A percentile compares a stretch with the other conserved stretches of the same genome.
Evolutionary conservation across 352 stramenopile genomes (phyloP).

Genomic region (Phytophthora melonis): DNA sequence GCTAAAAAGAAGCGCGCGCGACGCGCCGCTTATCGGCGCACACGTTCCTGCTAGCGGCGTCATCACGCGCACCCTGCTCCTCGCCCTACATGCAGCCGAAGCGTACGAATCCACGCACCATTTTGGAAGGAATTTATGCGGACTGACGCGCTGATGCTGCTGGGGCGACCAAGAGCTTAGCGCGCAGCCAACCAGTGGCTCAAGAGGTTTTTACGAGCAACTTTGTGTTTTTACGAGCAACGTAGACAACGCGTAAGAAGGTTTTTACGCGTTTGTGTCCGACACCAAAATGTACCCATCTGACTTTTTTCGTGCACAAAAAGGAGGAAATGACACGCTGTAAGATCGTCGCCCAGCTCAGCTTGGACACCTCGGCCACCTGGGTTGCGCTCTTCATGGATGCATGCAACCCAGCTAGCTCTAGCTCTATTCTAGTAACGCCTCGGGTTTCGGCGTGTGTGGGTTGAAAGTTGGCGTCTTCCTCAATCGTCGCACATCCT

Average conservation of each 20-base stretch:
- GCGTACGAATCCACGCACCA: constrained; percentile 35
- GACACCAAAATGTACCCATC: constrained; percentile 15
- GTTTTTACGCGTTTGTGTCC: constrained; percentile 18
- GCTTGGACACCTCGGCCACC: too few relatives aligned
- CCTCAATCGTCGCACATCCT: neutral
- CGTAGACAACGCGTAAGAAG: constrained; percentile 18
- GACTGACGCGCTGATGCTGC: constrained; percentile 34
- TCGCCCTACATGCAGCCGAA: constrained; percentile 4
- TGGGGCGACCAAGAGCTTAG: constrained; percentile 6
- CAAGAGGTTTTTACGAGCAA: constrained; percentile 2
- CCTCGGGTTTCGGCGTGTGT: too few relatives aligned
- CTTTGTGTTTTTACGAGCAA: constrained; percentile 16
- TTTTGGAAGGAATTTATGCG: constrained; percentile 56
- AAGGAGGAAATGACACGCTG: neutral
- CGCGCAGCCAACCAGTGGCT: constrained; percentile 37
- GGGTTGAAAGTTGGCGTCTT: too few relatives aligned
- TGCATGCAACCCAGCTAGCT: neutral
- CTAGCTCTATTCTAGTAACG: neutral
- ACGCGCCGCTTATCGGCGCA: neutral
- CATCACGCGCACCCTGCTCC: neutral
- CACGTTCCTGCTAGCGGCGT: neutral
- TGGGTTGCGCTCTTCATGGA: neutral
- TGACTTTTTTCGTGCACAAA: neutral
- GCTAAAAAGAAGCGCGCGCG: constrained; percentile 1
- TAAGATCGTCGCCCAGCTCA: neutral